Percentiles rank a stretch among this genome's conserved stretches.
phyloP scores from a whole-genome alignment of 2,329 filamentous ascomycete species.

The Tolypocladium tundrense region DNA sequence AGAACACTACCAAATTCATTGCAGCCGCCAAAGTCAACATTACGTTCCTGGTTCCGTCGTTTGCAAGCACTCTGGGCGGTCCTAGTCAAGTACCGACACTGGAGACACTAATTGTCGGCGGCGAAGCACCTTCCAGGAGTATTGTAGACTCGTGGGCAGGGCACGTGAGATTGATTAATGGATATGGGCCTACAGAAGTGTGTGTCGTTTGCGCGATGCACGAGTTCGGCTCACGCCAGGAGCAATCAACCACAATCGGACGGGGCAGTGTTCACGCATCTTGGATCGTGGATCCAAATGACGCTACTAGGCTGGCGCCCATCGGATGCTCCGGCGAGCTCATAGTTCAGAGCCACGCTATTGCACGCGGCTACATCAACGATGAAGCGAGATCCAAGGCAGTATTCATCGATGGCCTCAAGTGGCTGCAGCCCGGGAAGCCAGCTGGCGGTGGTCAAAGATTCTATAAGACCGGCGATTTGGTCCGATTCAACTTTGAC shows the following conservation, averaged over 20 bases:
- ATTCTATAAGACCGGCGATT: constrained; percentile 37
- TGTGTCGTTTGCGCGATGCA: neutral
- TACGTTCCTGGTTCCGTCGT: neutral
- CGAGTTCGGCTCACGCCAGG: neutral
- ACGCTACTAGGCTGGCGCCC: constrained; percentile 8
- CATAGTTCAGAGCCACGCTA: constrained; percentile 13
- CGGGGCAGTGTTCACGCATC: neutral
- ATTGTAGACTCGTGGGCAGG: neutral
- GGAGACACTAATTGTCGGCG: neutral
- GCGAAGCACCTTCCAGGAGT: neutral
- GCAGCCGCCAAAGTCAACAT: neutral
- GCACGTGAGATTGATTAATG: neutral
- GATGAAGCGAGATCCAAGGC: constrained; percentile 10
- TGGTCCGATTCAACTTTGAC: constrained; percentile 29
- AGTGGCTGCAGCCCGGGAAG: constrained; percentile 12
- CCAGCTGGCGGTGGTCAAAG: neutral
- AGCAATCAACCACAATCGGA: neutral
- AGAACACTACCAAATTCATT: neutral
- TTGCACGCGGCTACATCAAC: constrained; percentile 13
- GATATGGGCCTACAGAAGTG: constrained; percentile 2
- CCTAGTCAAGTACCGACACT: neutral
- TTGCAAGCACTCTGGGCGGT: neutral
- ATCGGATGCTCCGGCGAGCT: constrained; percentile 14
- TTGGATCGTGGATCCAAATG: constrained; percentile 13
- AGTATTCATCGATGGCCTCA: constrained; percentile 32